Base-by-base conservation (phyloP, 306 rosid genomes). In the Dryas alaskensis region DNA sequence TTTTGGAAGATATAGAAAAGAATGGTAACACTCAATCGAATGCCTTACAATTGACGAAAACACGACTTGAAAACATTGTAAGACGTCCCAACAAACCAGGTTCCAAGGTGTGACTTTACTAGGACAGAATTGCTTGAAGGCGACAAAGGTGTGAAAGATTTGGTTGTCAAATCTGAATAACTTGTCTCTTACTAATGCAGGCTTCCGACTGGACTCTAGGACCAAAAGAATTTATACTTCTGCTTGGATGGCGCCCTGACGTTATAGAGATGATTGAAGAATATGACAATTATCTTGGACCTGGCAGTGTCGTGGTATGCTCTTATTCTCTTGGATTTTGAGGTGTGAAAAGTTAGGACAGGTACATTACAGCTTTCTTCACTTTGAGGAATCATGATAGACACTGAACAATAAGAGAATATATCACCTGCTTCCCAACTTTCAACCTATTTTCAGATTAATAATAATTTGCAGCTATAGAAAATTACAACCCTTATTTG, bases 261-360 rank as follows among this genome's bases (percentile, higher is more conserved):
- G 82, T 79, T 69, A 81, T 87, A 58, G 93, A 89, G 63, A 94
- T 94, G 97, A 88, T 94, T 70, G 85, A 84, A 87, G 99, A 94
- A 84, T 94, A 94, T 76, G 96, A 94, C 78, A 94, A 87, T 69
- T 94, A 94, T 85, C 97, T 94, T 78, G 99, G 99, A 79, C 96
- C 97, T 60, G 99, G 95, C 73, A 94, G 99, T 71, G 84, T 84
- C 59, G 67, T 94, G 99, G 99, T 94, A 88, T 78, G 87, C 64
- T 53, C 69, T 68, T 68, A 43, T 74, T 73, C 70, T 27, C 68
- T 65, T 47, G 39, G 31, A 31, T 31, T 31, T 31, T 31, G 37
- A 31, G 37, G 2, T 70, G 43, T 51, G n/a, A 44, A 44, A 69
- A 53, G 25, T 52, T 51, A 7, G n/a, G n/a, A 16, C 2, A 10